phyloP scores from a whole-genome alignment of 169 alveolate genomes.

The Eimeria acervulina region DNA sequence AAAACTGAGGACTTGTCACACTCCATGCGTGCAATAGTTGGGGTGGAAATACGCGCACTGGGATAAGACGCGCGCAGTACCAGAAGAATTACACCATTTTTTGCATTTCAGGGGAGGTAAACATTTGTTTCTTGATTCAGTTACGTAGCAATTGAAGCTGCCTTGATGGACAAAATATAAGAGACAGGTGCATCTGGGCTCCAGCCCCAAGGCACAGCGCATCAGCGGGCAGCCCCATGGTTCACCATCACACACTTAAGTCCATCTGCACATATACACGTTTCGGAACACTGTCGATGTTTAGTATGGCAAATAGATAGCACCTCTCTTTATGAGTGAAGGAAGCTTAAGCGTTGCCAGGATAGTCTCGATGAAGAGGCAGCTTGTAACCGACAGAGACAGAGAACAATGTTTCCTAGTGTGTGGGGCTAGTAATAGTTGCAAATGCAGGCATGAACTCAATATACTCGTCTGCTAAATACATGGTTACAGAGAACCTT shows the following conservation, averaged over 20 bases:
- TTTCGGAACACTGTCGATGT: background rate
- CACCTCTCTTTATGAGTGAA: background rate
- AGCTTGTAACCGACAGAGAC: background rate
- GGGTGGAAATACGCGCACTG: background rate
- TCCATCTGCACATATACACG: too few relatives aligned
- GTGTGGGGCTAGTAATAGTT: background rate
- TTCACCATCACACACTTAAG: background rate
- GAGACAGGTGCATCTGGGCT: background rate
- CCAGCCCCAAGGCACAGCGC: slow-evolving; percentile 21
- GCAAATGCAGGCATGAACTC: background rate
- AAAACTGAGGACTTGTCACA: background rate
- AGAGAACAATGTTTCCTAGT: background rate
- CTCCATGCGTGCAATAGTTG: background rate
- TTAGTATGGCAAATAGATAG: background rate
- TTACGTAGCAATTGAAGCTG: too few relatives aligned
- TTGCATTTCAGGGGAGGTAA: background rate
- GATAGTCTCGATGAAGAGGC: background rate
- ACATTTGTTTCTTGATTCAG: background rate
- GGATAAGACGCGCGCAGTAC: background rate
- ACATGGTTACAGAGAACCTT: background rate
- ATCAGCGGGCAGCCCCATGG: slow-evolving; percentile 65
- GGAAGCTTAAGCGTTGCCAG: background rate
- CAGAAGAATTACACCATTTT: background rate
- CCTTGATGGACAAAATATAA: background rate
- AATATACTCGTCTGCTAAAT: background rate